These are phyloP conservation scores for Fusarium sp. DNA, from an alignment of 2,329 filamentous ascomycete species.

Conservation along the genomic window DNA sequence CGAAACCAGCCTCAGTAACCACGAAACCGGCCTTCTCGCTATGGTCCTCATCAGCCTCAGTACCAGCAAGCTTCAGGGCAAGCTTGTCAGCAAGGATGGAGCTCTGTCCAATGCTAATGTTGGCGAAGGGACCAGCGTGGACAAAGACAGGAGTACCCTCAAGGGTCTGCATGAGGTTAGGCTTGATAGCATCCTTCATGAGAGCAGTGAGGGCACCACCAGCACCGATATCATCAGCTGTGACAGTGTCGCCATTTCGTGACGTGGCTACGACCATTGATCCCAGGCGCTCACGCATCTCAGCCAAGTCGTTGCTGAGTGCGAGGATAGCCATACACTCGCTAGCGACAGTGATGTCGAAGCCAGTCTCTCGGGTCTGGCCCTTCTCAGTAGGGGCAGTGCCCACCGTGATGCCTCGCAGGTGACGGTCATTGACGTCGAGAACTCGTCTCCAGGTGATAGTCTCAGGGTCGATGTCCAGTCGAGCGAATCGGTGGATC, in stretches of 20 bases:
- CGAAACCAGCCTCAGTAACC: slow-evolving; percentile 96
- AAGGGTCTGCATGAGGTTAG: slow-evolving; percentile 97
- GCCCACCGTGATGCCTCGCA: slow-evolving; percentile 89
- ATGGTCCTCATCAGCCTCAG: slow-evolving; percentile 89
- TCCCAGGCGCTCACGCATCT: slow-evolving; percentile 93
- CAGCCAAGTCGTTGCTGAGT: slow-evolving; percentile 84
- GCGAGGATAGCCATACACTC: slow-evolving; percentile 99
- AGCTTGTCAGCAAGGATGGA: slow-evolving; percentile 95
- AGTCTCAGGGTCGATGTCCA: slow-evolving; percentile 96
- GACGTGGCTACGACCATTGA: slow-evolving; percentile 96
- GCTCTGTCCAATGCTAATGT: slow-evolving; percentile 97
- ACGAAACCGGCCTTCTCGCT: slow-evolving; percentile 88
- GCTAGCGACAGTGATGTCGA: slow-evolving; percentile 97
- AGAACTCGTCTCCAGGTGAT: slow-evolving; percentile 97
- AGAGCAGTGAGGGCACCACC: slow-evolving; percentile 92
- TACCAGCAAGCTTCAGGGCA: slow-evolving; percentile 94
- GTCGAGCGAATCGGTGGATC: slow-evolving; percentile 85
- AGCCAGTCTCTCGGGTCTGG: slow-evolving; percentile 86
- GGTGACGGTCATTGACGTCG: slow-evolving; percentile 95
- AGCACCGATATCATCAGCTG: slow-evolving; percentile 93
- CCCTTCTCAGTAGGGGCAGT: slow-evolving; percentile 92
- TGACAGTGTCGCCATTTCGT: slow-evolving; percentile 86
- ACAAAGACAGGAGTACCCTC: slow-evolving; percentile 98
- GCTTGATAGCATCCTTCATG: slow-evolving; percentile 99
- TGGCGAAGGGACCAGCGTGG: slow-evolving; percentile 96